Percentiles rank a stretch among this genome's conserved stretches.
phyloP scores from a whole-genome alignment of 768 basidiomycete genomes.

The Naematelia encephala region DNA sequence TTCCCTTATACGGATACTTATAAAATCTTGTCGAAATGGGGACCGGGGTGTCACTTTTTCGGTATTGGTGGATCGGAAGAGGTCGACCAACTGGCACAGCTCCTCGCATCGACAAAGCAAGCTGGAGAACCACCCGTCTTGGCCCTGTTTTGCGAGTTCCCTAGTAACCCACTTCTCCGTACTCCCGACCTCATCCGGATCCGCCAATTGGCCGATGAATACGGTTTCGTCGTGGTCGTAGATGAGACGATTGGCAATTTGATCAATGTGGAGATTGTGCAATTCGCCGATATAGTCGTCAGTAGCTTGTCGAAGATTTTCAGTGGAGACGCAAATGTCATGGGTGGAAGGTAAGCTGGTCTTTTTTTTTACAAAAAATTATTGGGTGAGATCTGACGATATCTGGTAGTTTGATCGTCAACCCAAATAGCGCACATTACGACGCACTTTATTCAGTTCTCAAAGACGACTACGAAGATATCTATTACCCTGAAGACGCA shows the following conservation, averaged over 20 bases:
- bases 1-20: constrained; percentile 95
- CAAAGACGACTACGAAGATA: constrained; percentile 67
- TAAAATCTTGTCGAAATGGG: constrained; percentile 93
- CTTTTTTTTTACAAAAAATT: not conserved
- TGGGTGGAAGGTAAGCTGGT: constrained; percentile 82
- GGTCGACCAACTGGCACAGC: constrained; percentile 65
- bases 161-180: constrained; percentile 90
- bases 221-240: constrained; percentile 80
- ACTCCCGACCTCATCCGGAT: constrained; percentile 73
- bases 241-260: constrained; percentile 96
- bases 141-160: constrained; percentile 87
- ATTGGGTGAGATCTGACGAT: not conserved
- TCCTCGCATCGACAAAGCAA: constrained; percentile 54
- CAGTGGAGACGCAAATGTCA: constrained; percentile 89
- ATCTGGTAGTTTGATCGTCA: constrained; percentile 70
- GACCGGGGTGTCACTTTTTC: constrained; percentile 84
- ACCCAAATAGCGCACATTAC: constrained; percentile 73
- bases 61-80: constrained; percentile 74
- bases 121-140: constrained; percentile 62
- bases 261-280: constrained; percentile 83
- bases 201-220: constrained; percentile 75
- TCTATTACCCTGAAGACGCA: constrained; percentile 85
- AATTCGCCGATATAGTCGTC: constrained; percentile 81
- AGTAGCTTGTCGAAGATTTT: constrained; percentile 93
- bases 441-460: constrained; percentile 62